Base-by-base conservation (phyloP, 2,329 filamentous ascomycete genomes). In the Fusarium veterinarium region DNA sequence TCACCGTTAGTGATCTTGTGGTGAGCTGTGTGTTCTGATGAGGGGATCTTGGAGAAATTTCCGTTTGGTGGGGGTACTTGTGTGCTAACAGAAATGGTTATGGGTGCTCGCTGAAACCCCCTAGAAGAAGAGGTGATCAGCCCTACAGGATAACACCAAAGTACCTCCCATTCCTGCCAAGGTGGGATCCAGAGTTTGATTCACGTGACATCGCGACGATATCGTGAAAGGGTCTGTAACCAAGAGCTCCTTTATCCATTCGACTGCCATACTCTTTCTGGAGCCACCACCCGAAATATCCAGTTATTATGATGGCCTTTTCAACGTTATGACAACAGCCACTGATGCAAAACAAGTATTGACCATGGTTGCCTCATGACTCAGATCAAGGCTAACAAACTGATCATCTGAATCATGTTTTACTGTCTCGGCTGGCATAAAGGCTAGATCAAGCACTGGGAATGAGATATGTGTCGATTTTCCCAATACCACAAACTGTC, bases 11-110 rank as follows among this genome's bases (percentile, higher is more conserved):
- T 28, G 16, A 10, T 19, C n/a, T 52, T 23, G 62, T 46, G 45
- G 31, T 53, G 69, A 57, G 37, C 17, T 53, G 23, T 30, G 23
- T 33, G 17, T 23, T 64, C 20, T 45, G 44, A 38, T 72, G 72
- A 75, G 72, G 75, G 72, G 75, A 71, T 71, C 65, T 65, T 59
- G 45, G 71, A 70, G 61, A 75, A 75, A 67, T 76, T 77, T 77
- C 45, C 52, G n/a, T 25, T 56, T 58, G 46, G 65, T 63, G 52
- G 40, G 35, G 49, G 55, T 75, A 76, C 75, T 28, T 60, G 1
- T 2, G 12, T 11, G 20, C 51, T 75, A 75, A 75, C 75, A 62
- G 10, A n/a, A 40, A 49, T 10, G 14, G 5, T 40, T 25, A 2
- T 16, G 1, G 4, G 6, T 16, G 19, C 28, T 3, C 7, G 7